phyloP scores from a whole-genome alignment of 768 basidiomycete genomes.

The Asterophora lycoperdoides region DNA sequence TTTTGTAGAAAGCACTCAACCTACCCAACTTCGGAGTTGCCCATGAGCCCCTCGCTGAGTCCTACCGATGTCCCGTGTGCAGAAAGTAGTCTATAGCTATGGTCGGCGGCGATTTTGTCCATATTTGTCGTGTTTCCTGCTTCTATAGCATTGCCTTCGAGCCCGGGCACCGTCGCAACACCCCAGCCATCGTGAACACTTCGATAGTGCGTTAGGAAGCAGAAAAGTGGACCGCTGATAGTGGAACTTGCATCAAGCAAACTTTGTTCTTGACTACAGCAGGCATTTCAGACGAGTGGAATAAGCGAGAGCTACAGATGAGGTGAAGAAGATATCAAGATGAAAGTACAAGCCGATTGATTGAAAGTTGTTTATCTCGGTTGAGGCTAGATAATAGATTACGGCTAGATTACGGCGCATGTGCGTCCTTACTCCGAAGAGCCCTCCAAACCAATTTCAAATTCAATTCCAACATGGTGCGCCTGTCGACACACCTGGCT shows the following conservation, averaged over 20 bases:
- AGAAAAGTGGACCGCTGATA: neutral
- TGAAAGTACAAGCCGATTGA: no score
- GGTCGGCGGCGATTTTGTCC: slow-evolving; percentile 78
- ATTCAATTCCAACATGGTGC: no score
- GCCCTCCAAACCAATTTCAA: no score
- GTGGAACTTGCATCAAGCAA: slow-evolving; percentile 71
- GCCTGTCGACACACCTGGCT: no score
- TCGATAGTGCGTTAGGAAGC: neutral
- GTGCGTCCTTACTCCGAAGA: no score
- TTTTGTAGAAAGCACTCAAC: no score
- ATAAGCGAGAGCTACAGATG: neutral
- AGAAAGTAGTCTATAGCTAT: slow-evolving; percentile 66
- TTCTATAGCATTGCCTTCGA: slow-evolving; percentile 85
- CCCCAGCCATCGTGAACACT: slow-evolving; percentile 99
- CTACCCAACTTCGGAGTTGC: slow-evolving; percentile 95
- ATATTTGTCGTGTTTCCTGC: slow-evolving; percentile 83
- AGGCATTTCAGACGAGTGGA: slow-evolving; percentile 10
- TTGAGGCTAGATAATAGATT: no score
- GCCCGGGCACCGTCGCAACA: slow-evolving; percentile 58
- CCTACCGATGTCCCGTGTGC: slow-evolving; percentile 94
- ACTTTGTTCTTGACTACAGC: slow-evolving; percentile 76
- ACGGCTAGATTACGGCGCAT: no score
- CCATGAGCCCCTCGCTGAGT: slow-evolving; percentile 92
- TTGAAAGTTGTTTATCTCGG: no score
- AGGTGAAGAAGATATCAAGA: no score